Percentiles rank a stretch among this genome's conserved stretches.
Conservation (phyloP, 2,329 filamentous ascomycete species). For the Aschersonia sp. region DNA sequence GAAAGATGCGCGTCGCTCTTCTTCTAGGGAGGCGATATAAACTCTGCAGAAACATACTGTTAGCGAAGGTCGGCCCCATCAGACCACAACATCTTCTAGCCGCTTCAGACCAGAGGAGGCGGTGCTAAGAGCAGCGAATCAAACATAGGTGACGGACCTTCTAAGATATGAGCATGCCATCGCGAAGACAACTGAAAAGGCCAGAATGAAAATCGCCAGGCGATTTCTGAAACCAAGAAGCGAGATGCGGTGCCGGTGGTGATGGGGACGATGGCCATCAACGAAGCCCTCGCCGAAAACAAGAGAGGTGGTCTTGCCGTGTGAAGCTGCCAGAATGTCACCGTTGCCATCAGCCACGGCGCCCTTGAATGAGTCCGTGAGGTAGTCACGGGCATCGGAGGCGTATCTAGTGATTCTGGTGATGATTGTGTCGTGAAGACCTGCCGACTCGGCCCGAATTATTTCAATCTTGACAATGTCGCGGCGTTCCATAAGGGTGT, state of each 20-base stretch:
- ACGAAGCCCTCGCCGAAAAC: not conserved
- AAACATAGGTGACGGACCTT: constrained; percentile 4
- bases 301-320: not conserved
- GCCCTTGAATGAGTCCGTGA: constrained; percentile 1
- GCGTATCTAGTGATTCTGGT: constrained; percentile 5
- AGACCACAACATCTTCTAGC: not conserved
- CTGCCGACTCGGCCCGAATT: not conserved
- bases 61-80: not conserved
- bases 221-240: constrained; percentile 5
- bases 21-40: constrained; percentile 1
- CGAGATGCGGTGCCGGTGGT: constrained; percentile 1
- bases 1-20: not conserved
- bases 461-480: constrained; percentile 1
- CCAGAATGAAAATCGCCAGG: constrained; percentile 7
- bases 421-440: not conserved
- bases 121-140: too few relatives aligned
- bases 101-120: too few relatives aligned
- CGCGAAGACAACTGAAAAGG: constrained; percentile 6
- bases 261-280: not conserved
- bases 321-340: constrained; percentile 5
- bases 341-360: constrained; percentile 8
- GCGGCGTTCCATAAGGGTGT: constrained; percentile 5
- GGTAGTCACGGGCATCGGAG: constrained; percentile 5
- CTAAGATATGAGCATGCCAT: constrained; percentile 6
- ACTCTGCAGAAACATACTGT: not conserved